phyloP scores from a whole-genome alignment of 2,329 filamentous ascomycete species.

The Hortaea sp. region DNA sequence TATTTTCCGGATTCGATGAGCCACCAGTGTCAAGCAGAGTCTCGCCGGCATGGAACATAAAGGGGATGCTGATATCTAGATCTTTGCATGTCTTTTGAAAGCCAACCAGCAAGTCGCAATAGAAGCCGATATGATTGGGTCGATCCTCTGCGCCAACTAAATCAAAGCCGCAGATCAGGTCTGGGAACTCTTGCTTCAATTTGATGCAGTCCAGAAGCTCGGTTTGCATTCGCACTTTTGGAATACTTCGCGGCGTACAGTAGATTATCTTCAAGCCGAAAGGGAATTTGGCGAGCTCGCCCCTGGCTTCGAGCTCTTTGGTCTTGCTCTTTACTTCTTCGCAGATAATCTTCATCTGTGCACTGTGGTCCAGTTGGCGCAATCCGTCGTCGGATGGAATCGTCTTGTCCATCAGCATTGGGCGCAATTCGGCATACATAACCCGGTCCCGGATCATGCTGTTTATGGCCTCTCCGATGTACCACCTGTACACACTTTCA shows the following conservation, averaged over 20 bases:
- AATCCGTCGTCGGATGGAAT: conserved; percentile 50
- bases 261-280: conserved; percentile 62
- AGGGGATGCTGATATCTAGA: conserved; percentile 50
- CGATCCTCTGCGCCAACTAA: conserved; percentile 58
- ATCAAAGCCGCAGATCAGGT: conserved; percentile 60
- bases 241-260: conserved; percentile 56
- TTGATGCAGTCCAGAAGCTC: conserved; percentile 52
- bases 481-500: conserved; percentile 50
- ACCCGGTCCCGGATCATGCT: conserved; percentile 56
- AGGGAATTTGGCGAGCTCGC: conserved; percentile 39
- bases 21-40: conserved; percentile 55
- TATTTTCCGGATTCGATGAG: conserved; percentile 45
- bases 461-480: conserved; percentile 50
- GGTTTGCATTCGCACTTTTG: conserved; percentile 34
- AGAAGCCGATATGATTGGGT: conserved; percentile 48
- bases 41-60: conserved; percentile 69
- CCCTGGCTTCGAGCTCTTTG: conserved; percentile 27
- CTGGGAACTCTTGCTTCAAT: conserved; percentile 47
- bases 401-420: conserved; percentile 58
- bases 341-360: conserved; percentile 52
- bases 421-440: conserved; percentile 61
- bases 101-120: conserved; percentile 48
- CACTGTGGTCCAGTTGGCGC: conserved; percentile 42
- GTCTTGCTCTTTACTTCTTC: conserved; percentile 44
- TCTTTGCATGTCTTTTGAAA: conserved; percentile 45